Evolutionary conservation across 2,329 filamentous ascomycete genomes (phyloP).

Genomic region (Amesomyces nigricolor): DNA sequence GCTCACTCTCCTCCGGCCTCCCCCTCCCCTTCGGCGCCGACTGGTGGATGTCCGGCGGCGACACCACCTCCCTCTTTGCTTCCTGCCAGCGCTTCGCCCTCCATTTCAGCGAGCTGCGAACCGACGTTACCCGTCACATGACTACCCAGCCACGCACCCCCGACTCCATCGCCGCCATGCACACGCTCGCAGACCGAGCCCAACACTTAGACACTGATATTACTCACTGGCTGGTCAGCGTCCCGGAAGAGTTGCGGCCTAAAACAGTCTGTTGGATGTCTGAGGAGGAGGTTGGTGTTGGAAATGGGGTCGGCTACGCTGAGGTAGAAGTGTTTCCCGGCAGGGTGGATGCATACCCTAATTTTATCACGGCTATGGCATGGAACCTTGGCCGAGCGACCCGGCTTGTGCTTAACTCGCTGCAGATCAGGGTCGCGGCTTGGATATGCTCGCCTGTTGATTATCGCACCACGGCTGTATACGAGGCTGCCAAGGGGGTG

Average conservation of each 20-base stretch:
- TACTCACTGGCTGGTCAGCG: conserved; percentile 43
- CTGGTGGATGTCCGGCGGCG: conserved; percentile 52
- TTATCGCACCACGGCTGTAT: conserved; percentile 57
- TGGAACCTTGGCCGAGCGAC: conserved; percentile 53
- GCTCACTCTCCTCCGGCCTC: conserved; percentile 50
- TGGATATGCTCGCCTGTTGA: conserved; percentile 56
- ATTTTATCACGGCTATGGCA: conserved; percentile 51
- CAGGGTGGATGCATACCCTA: conserved; percentile 53
- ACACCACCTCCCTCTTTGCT: conserved; percentile 43
- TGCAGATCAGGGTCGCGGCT: conserved; percentile 53
- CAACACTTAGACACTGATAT: conserved; percentile 50
- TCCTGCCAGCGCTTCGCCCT: conserved; percentile 48
- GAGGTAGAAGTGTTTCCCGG: conserved; percentile 54
- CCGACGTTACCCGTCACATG: conserved; percentile 46
- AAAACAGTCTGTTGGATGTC: conserved; percentile 45
- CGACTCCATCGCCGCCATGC: conserved; percentile 46
- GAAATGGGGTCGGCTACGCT: conserved; percentile 43
- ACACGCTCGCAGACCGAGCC: conserved; percentile 45
- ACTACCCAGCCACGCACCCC: conserved; percentile 40
- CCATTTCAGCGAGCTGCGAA: conserved; percentile 47
- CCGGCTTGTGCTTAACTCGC: conserved; percentile 49
- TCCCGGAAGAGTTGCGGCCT: conserved; percentile 45
- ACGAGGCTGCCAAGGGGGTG: conserved; percentile 46
- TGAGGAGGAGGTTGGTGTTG: conserved; percentile 42
- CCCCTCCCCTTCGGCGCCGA: conserved; percentile 48